Conservation (phyloP, 2,329 filamentous ascomycete species). For the Diaporthe destruens region DNA sequence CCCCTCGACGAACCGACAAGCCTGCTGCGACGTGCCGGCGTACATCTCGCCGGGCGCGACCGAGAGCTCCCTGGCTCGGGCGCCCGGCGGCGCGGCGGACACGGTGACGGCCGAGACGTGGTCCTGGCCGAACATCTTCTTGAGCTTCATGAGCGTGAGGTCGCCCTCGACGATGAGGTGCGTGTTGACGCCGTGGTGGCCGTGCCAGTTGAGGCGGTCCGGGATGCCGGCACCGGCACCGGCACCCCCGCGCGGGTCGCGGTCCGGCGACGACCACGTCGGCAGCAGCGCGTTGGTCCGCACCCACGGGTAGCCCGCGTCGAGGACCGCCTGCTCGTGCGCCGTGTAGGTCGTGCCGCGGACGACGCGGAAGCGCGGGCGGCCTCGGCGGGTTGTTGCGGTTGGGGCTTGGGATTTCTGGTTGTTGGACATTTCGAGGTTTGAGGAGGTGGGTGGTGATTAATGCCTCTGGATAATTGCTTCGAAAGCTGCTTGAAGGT, state of each 20-base stretch:
- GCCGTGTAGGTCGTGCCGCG: background rate
- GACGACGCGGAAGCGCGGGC: background rate
- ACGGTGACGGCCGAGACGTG: background rate
- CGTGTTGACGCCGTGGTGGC: conserved; percentile 47
- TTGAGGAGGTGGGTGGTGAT: background rate
- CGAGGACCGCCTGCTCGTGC: conserved; percentile 14
- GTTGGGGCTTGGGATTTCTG: background rate
- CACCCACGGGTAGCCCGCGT: conserved; percentile 21
- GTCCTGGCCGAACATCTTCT: background rate
- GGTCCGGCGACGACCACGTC: background rate
- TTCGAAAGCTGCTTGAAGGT: background rate
- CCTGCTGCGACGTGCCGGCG: background rate
- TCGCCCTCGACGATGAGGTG: conserved; percentile 55
- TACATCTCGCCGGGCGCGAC: background rate
- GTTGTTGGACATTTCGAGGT: background rate
- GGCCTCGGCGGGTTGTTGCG: background rate
- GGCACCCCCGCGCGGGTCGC: background rate
- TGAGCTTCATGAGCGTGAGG: background rate
- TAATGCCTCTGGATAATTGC: background rate
- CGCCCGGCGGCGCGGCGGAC: background rate
- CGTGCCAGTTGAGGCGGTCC: conserved; percentile 34
- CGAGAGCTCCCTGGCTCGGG: background rate
- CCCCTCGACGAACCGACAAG: conserved; percentile 17
- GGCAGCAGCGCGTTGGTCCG: background rate
- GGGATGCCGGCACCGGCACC: too few species aligned